Base-by-base conservation (phyloP, 306 rosid genomes). In the Vigna reflexopilosa region DNA sequence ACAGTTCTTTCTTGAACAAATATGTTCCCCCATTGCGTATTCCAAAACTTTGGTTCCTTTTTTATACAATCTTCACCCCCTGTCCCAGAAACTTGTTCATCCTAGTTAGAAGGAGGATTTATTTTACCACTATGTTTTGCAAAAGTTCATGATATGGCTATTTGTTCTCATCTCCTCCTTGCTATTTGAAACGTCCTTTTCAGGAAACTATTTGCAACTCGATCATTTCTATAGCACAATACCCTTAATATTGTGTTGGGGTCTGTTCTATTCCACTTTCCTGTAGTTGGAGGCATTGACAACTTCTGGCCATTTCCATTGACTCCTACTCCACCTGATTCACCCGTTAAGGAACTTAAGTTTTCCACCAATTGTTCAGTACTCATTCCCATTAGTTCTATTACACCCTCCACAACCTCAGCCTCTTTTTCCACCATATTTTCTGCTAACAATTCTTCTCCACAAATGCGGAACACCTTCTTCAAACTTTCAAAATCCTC, bases 261-360 rank as follows among this genome's bases (percentile, higher is more conserved):
- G 66, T 95, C 98, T 8, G 90, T 22, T 58, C 90, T 83, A 30
- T 83, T 87, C 98, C 98, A 95, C 59, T 90, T 83, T 72, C 98
- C 89, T 17, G 97, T 95, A n/a, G 97, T 92, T 44, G 97, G 96
- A 62, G 98, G 97, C 98, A 92, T 89, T 4, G 95, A 90, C 45
- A 92, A 76, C 83, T 85, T 90, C 8, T 79, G 89, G n/a, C 92
- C 91, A 28, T 85, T 83, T 8, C 89, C 91, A 76, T 48, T 63
- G 10, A 63, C 76, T 59, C 96, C 94, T 16, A 81, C 56, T 48
- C 94, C 94, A 52, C 90, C 91, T 2, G 87, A 40, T 54, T 92
- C 93, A 70, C 87, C 83, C 2, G 92, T 85, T 12, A 91, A 77
- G 72, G 59, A 80, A 87, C 84, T 91, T 11, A 95, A 91, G 77